Conservation (phyloP, 495 filamentous ascomycete genomes). For the Apodospora peruviana region DNA sequence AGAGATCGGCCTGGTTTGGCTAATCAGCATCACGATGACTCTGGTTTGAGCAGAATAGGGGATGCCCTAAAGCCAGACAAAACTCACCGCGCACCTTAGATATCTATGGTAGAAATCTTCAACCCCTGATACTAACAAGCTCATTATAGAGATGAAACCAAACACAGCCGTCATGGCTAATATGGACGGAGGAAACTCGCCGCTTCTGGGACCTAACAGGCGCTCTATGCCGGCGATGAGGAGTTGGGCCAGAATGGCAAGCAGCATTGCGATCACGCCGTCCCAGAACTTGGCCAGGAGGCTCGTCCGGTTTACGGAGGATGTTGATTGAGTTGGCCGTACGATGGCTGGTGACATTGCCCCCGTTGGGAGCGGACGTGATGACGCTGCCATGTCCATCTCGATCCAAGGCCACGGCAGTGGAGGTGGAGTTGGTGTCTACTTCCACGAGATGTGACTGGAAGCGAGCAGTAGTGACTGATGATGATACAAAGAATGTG, state of each 20-base stretch:
- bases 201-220: slow-evolving; percentile 7
- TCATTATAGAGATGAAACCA: slow-evolving; percentile 3
- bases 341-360: no score
- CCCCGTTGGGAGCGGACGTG: no score
- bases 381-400: no score
- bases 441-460: no score
- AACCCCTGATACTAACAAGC: slow-evolving; percentile 7
- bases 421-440: no score
- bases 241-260: slow-evolving; percentile 19
- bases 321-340: no score
- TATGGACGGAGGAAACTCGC: slow-evolving; percentile 27
- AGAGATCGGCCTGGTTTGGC: slow-evolving; percentile 25
- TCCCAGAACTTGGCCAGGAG: slow-evolving; percentile 5
- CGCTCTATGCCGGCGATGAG: slow-evolving; percentile 21
- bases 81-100: slow-evolving; percentile 30
- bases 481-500: background rate
- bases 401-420: no score
- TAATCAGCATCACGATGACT: background rate
- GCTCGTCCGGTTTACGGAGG: no score
- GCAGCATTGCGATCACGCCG: slow-evolving; percentile 13
- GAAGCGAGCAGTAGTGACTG: no score
- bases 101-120: slow-evolving; percentile 28
- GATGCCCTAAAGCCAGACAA: background rate
- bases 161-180: slow-evolving; percentile 26
- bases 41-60: background rate